Evolutionary conservation across 345 rosid species (phyloP).

Genomic region (Sonneratia caseolaris): DNA sequence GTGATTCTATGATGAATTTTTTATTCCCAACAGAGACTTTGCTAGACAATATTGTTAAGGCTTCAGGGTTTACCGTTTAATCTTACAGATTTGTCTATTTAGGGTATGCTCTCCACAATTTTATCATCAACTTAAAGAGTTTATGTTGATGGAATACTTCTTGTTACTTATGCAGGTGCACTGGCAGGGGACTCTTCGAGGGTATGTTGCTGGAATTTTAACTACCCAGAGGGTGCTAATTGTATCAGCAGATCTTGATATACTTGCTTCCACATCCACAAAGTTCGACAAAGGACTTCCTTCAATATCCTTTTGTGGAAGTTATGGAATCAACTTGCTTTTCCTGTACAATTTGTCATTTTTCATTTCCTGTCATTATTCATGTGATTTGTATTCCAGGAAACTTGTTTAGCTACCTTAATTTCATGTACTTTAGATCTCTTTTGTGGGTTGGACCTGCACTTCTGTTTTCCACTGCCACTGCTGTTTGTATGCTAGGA

Average conservation of each 20-base stretch:
- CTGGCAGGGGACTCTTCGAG: constrained; percentile 91
- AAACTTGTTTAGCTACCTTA: constrained; percentile 26
- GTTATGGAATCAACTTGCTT: constrained; percentile 2
- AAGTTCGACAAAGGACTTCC: constrained; percentile 91
- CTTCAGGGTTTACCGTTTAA: not conserved
- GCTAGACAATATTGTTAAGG: not conserved
- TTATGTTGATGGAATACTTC: not conserved
- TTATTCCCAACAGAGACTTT: not conserved
- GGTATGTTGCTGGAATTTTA: constrained; percentile 86
- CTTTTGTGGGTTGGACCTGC: constrained; percentile 98
- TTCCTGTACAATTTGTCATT: not conserved
- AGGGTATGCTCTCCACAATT: not conserved
- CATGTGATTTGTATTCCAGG: not conserved
- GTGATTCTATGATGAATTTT: not conserved
- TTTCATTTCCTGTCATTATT: not conserved
- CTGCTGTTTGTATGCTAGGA: constrained; percentile 77
- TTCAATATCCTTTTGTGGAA: constrained; percentile 63
- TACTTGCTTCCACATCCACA: constrained; percentile 71
- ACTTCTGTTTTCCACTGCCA: constrained; percentile 83
- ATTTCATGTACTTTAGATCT: constrained; percentile 70
- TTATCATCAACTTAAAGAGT: not conserved
- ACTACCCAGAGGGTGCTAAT: constrained; percentile 93
- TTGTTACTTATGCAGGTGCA: constrained; percentile 44
- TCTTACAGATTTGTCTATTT: not conserved
- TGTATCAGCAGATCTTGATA: constrained; percentile 77